phyloP scores from a whole-genome alignment of 2,329 filamentous ascomycete species.

The Ascochyta clinopodiicola region DNA sequence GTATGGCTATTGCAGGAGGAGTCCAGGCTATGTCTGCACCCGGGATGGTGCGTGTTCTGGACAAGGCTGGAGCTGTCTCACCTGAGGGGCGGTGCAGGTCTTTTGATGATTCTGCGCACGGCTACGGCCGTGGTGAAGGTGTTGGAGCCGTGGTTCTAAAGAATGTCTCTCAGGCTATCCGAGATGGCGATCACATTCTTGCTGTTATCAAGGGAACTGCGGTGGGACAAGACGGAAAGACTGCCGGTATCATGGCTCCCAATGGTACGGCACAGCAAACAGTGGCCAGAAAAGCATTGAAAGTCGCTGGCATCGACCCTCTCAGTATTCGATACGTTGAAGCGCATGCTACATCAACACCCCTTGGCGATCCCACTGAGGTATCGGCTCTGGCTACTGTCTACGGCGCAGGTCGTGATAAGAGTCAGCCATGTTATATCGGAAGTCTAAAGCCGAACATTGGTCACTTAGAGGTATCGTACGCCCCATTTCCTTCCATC shows the following conservation, averaged over 20 bases:
- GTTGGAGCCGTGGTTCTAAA: slow-evolving; percentile 47
- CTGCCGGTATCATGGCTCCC: slow-evolving; percentile 35
- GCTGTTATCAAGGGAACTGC: slow-evolving; percentile 40
- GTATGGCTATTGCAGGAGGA: slow-evolving; percentile 47
- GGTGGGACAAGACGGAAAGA: slow-evolving; percentile 34
- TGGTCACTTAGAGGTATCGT: slow-evolving; percentile 31
- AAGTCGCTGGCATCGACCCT: slow-evolving; percentile 45
- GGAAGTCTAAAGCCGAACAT: slow-evolving; percentile 44
- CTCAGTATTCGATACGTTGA: slow-evolving; percentile 43
- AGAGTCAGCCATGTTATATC: slow-evolving; percentile 28
- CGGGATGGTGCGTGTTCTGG: slow-evolving; percentile 56
- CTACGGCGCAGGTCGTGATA: slow-evolving; percentile 21
- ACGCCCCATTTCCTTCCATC: background rate
- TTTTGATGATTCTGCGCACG: slow-evolving; percentile 63
- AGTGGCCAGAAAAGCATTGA: slow-evolving; percentile 37
- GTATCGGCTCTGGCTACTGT: slow-evolving; percentile 29
- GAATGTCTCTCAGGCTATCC: slow-evolving; percentile 54
- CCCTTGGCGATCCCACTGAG: slow-evolving; percentile 54
- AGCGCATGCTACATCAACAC: slow-evolving; percentile 63
- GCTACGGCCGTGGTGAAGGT: slow-evolving; percentile 71
- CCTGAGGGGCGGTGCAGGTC: slow-evolving; percentile 48
- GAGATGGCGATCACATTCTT: slow-evolving; percentile 40
- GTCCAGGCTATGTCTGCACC: slow-evolving; percentile 38
- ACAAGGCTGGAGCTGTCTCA: slow-evolving; percentile 52
- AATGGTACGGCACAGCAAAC: slow-evolving; percentile 53